Evolutionary conservation across 2,329 filamentous ascomycete species (phyloP).

Genomic region (Aspergillus tanneri): DNA sequence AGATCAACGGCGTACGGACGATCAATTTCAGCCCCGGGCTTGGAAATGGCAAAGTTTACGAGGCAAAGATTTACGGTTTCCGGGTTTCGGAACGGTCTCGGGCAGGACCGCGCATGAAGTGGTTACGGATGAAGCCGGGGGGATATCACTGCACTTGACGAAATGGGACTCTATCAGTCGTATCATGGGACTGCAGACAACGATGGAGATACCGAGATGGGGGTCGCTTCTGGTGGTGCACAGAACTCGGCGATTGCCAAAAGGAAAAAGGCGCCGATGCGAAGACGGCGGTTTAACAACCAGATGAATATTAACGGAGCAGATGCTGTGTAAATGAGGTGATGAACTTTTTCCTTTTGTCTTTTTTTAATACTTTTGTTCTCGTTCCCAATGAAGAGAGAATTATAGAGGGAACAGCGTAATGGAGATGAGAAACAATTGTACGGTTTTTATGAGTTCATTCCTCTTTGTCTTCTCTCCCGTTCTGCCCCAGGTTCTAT

Average conservation of each 20-base stretch:
- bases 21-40: constrained; percentile 87
- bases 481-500: constrained; percentile 4
- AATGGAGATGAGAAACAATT: not conserved
- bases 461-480: constrained; percentile 4
- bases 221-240: constrained; percentile 23
- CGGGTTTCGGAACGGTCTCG: constrained; percentile 85
- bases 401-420: not conserved
- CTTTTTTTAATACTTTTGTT: not conserved
- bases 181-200: constrained; percentile 33
- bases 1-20: constrained; percentile 81
- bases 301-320: constrained; percentile 37
- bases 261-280: constrained; percentile 46
- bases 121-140: constrained; percentile 82
- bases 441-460: constrained; percentile 8
- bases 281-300: constrained; percentile 38
- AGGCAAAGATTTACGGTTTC: constrained; percentile 96
- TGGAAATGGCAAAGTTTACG: constrained; percentile 79
- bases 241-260: constrained; percentile 42
- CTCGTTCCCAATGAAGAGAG: not conserved
- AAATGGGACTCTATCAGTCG: constrained; percentile 50
- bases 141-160: constrained; percentile 80
- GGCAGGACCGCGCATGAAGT: constrained; percentile 93
- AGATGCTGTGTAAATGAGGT: constrained; percentile 18
- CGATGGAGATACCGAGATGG: constrained; percentile 43
- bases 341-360: constrained; percentile 13